Percentiles rank a stretch among this genome's conserved stretches.
Evolutionary conservation across 768 basidiomycete species (phyloP).

Genomic region (Auricularia heimuer): DNA sequence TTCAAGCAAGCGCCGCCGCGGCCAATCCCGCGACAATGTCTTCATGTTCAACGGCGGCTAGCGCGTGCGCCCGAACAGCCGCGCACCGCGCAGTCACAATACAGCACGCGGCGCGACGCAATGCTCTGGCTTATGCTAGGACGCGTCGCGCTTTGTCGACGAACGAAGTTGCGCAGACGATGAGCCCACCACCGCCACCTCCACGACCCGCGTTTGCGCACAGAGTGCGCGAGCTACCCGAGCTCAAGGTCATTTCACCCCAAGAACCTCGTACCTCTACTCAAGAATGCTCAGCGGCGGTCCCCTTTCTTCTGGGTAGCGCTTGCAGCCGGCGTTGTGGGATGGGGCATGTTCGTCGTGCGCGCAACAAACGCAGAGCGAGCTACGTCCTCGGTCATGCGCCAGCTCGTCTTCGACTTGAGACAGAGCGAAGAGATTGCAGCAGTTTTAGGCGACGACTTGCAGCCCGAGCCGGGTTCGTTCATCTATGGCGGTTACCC

Average conservation of each 20-base stretch:
- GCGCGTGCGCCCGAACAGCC: not conserved
- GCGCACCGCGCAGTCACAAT: not conserved
- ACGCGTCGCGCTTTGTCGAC: not conserved
- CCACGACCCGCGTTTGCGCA: not conserved
- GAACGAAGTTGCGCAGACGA: not conserved
- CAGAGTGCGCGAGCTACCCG: not conserved
- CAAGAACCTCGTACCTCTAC: not conserved
- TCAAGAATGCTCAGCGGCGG: not conserved
- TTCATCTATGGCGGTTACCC: slow-evolving; percentile 66
- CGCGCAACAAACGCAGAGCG: slow-evolving; percentile 71
- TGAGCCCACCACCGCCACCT: not conserved
- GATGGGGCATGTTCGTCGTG: slow-evolving; percentile 60
- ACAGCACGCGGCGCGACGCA: not conserved
- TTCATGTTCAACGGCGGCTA: too few species aligned
- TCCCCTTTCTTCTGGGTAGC: not conserved
- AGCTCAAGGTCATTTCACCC: not conserved
- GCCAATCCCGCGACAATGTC: too few species aligned
- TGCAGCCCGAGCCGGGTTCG: slow-evolving; percentile 56
- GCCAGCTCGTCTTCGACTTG: slow-evolving; percentile 52
- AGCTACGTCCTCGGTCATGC: slow-evolving; percentile 63
- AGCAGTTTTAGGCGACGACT: slow-evolving; percentile 52
- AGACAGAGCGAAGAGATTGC: slow-evolving; percentile 41
- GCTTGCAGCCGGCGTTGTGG: slow-evolving; percentile 36
- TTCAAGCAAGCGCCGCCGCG: too few species aligned
- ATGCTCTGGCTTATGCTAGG: not conserved